phyloP scores from a whole-genome alignment of 495 filamentous ascomycete species.

The Aspergillus bertholletiae region DNA sequence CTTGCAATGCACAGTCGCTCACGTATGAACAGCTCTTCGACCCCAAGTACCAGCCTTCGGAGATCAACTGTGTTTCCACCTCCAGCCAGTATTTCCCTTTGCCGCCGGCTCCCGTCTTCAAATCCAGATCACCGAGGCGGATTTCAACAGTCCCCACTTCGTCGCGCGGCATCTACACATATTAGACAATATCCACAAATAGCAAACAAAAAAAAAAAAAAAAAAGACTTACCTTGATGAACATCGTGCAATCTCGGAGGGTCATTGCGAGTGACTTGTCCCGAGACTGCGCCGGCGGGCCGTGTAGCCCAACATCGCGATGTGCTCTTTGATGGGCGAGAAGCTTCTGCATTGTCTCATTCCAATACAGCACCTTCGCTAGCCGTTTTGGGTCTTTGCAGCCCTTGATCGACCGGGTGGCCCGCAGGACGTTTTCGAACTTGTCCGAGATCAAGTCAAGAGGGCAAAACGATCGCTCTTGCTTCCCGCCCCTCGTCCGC shows the following conservation, averaged over 20 bases:
- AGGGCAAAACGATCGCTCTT: constrained; percentile 50
- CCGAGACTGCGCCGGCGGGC: constrained; percentile 26
- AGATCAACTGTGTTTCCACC: constrained; percentile 58
- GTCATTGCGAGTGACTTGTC: constrained; percentile 70
- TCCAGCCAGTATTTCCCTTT: constrained; percentile 73
- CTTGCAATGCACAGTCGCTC: constrained; percentile 33
- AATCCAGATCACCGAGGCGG: constrained; percentile 80
- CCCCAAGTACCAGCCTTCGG: constrained; percentile 72
- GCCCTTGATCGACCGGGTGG: constrained; percentile 33
- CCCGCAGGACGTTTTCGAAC: constrained; percentile 33
- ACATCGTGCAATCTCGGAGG: constrained; percentile 82
- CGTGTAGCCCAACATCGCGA: constrained; percentile 35
- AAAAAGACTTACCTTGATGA: constrained; percentile 52
- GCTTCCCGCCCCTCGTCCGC: constrained; percentile 17
- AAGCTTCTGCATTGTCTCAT: constrained; percentile 32
- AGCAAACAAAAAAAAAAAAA: too few relatives aligned
- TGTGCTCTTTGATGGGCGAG: constrained; percentile 30
- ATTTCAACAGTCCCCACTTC: constrained; percentile 56
- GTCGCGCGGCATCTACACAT: constrained; percentile 25
- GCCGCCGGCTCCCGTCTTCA: constrained; percentile 66
- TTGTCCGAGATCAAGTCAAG: constrained; percentile 50
- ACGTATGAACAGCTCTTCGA: constrained; percentile 21
- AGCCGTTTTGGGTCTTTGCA: constrained; percentile 34
- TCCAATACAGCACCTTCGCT: constrained; percentile 33
- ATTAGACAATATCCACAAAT: neutral